Evolutionary conservation across 106 monocot species (phyloP).

Genomic region (Vanilla planifolia): DNA sequence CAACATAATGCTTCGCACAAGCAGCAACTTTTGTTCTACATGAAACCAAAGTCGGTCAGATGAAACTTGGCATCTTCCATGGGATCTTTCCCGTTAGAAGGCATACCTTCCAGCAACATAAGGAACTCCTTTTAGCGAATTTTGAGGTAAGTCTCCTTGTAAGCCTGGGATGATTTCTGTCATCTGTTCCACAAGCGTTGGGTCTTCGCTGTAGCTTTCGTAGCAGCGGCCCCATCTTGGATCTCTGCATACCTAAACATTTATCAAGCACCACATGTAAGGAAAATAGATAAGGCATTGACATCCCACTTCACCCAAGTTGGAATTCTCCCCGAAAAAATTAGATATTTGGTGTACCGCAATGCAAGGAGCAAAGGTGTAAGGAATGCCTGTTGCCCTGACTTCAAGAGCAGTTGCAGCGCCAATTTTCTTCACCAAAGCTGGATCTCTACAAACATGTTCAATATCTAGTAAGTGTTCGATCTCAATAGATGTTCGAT

Average conservation of each 20-base stretch:
- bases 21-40: constrained; percentile 32
- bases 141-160: constrained; percentile 45
- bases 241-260: constrained; percentile 62
- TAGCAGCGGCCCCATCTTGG: constrained; percentile 78
- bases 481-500: no score
- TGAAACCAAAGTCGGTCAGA: no score
- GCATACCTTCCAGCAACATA: constrained; percentile 63
- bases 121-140: constrained; percentile 34
- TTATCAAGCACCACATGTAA: background rate
- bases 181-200: constrained; percentile 49
- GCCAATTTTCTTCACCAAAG: constrained; percentile 12
- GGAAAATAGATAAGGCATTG: background rate
- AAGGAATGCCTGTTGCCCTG: constrained; percentile 24
- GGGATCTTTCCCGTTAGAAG: background rate
- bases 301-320: background rate
- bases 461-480: background rate
- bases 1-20: constrained; percentile 43
- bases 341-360: constrained; percentile 10
- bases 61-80: background rate
- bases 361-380: constrained; percentile 16
- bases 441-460: constrained; percentile 10
- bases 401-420: constrained; percentile 15
- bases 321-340: background rate
- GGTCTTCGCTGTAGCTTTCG: constrained; percentile 73
- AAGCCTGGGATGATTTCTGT: constrained; percentile 62